Evolutionary conservation across 495 filamentous ascomycete genomes (phyloP).

Genomic region (Evernia prunastri): DNA sequence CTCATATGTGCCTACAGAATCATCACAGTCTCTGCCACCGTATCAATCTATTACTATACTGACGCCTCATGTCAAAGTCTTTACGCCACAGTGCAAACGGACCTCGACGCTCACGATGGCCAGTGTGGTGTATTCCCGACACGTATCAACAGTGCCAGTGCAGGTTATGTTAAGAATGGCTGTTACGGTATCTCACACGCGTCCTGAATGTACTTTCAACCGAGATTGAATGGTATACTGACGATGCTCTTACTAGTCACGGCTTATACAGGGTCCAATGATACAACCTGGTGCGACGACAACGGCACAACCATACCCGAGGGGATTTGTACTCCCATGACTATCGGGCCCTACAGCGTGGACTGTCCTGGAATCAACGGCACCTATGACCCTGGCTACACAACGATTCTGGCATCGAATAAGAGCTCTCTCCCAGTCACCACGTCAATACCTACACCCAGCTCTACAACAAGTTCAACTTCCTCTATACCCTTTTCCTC

Average conservation of each 20-base stretch:
- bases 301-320: background rate
- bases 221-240: background rate
- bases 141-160: background rate
- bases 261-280: background rate
- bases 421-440: background rate
- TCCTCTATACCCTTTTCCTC: background rate
- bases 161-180: background rate
- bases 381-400: background rate
- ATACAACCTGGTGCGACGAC: background rate
- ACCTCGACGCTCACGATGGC: background rate
- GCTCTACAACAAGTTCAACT: background rate
- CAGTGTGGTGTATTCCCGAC: background rate
- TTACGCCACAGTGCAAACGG: slow-evolving; percentile 1
- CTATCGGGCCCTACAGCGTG: background rate
- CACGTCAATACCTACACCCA: background rate
- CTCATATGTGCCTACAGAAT: too few species aligned
- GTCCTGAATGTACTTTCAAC: background rate
- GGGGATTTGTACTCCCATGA: background rate
- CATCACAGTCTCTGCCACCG: background rate
- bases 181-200: background rate
- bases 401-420: background rate
- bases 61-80: background rate
- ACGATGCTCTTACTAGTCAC: background rate
- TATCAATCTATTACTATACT: background rate
- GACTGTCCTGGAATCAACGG: background rate